phyloP scores from a whole-genome alignment of 768 basidiomycete species.

The Naganishia vaughanmartiniae region DNA sequence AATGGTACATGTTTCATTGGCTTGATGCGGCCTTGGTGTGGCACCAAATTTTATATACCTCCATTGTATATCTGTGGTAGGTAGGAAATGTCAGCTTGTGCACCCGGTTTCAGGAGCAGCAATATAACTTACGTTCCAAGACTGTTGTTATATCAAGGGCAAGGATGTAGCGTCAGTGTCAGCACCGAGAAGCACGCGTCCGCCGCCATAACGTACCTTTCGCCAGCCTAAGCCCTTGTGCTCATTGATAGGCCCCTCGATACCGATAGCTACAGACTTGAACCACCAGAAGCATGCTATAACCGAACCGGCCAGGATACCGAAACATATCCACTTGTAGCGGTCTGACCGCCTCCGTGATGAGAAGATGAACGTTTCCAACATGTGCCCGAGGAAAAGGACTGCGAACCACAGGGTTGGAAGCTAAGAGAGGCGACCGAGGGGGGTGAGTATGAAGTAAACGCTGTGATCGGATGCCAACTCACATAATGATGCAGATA shows the following conservation, averaged over 20 bases:
- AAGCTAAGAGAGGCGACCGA: constrained; percentile 57
- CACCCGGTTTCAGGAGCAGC: not conserved
- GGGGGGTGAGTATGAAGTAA: not conserved
- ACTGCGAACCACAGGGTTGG: constrained; percentile 97
- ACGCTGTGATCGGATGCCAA: constrained; percentile 35
- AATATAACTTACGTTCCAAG: constrained; percentile 47
- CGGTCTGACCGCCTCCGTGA: constrained; percentile 54
- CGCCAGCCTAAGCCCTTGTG: constrained; percentile 80
- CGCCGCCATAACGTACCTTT: constrained; percentile 54
- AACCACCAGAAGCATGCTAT: constrained; percentile 94
- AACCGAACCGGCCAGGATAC: constrained; percentile 61
- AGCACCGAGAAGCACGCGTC: not conserved
- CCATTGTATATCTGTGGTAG: constrained; percentile 15
- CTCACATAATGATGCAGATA: constrained; percentile 94
- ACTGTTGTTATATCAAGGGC: not conserved
- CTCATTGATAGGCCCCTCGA: constrained; percentile 79
- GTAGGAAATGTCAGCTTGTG: not conserved
- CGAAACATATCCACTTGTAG: constrained; percentile 73
- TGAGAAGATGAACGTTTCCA: constrained; percentile 90
- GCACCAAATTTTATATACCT: not conserved
- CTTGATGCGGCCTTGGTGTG: not conserved
- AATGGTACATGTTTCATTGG: not conserved
- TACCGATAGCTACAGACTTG: constrained; percentile 80
- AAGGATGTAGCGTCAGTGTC: not conserved
- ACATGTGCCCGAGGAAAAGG: constrained; percentile 80